Evolutionary conservation across 441 rosid genomes (phyloP).

Genomic region (Lepidium campestre): DNA sequence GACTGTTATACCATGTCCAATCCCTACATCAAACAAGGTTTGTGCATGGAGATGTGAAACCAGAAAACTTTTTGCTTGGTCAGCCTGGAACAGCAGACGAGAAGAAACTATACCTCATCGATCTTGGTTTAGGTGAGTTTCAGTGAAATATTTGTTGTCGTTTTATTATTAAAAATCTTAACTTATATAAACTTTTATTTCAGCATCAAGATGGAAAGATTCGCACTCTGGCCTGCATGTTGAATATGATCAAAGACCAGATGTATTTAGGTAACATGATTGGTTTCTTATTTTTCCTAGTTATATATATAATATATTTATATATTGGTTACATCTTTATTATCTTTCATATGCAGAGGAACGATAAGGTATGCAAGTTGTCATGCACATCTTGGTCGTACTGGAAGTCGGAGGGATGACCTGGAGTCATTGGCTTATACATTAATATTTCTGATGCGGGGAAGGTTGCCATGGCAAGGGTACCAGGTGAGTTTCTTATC

Average conservation of each 20-base stretch:
- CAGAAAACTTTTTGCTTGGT: conserved; percentile 90
- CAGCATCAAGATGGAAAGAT: conserved; percentile 98
- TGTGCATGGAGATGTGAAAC: conserved; percentile 96
- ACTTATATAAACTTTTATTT: conserved; percentile 11
- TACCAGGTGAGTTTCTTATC: conserved; percentile 48
- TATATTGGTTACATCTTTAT: conserved; percentile 1
- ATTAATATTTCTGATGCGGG: conserved; percentile 71
- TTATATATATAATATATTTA: not conserved
- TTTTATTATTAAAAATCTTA: conserved; percentile 1
- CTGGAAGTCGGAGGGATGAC: conserved; percentile 89
- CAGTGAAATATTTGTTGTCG: conserved; percentile 1
- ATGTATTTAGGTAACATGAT: conserved; percentile 68
- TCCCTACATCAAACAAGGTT: conserved; percentile 47
- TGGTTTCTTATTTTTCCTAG: conserved; percentile 5
- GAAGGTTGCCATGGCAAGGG: conserved; percentile 93
- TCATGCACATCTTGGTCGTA: conserved; percentile 89
- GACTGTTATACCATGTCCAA: conserved; percentile 9
- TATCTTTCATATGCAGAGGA: conserved; percentile 52
- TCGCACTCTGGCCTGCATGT: conserved; percentile 81
- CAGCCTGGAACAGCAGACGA: conserved; percentile 86
- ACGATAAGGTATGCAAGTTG: conserved; percentile 89
- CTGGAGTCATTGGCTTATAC: conserved; percentile 89
- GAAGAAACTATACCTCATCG: conserved; percentile 87
- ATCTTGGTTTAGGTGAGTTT: conserved; percentile 84
- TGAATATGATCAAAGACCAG: conserved; percentile 94